Percentiles rank a stretch among this genome's conserved stretches.
phyloP scores from a whole-genome alignment of 139 green algal genomes.

The Pleodorina starrii region DNA sequence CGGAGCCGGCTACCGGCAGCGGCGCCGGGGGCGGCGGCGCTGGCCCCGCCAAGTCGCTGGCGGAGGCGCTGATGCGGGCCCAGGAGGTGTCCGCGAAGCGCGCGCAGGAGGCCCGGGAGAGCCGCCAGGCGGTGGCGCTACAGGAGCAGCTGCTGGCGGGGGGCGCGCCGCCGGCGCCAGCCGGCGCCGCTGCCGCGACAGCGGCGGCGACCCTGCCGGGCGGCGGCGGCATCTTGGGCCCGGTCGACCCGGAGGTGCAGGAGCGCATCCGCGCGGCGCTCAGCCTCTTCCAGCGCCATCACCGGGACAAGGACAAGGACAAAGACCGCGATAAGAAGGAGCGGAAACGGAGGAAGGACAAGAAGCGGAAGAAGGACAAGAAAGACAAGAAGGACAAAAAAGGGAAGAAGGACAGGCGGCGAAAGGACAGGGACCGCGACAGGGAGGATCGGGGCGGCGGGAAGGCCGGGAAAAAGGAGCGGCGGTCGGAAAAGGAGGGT shows the following conservation, averaged over 20 bases:
- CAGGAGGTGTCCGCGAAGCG: slow-evolving; percentile 48
- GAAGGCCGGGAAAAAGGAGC: neutral
- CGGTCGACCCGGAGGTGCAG: slow-evolving; percentile 55
- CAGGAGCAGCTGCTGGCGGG: slow-evolving; percentile 22
- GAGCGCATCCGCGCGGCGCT: slow-evolving; percentile 58
- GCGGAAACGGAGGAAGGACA: neutral
- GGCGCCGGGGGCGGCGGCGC: slow-evolving; percentile 4
- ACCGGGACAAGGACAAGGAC: slow-evolving; percentile 47
- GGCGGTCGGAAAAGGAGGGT: neutral
- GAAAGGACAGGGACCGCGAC: slow-evolving; percentile 29
- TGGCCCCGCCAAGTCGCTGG: slow-evolving; percentile 56
- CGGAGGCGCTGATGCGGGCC: slow-evolving; percentile 63
- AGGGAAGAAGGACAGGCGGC: neutral
- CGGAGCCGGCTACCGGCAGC: too few species aligned
- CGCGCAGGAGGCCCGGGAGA: slow-evolving; percentile 27
- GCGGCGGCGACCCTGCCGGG: neutral
- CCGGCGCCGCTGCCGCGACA: neutral
- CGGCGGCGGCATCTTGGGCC: neutral
- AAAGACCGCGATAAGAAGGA: slow-evolving; percentile 31
- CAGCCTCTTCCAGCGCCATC: slow-evolving; percentile 52
- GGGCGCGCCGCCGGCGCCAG: neutral
- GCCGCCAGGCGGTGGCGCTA: slow-evolving; percentile 30
- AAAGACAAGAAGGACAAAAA: slow-evolving; percentile 16
- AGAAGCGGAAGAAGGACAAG: neutral
- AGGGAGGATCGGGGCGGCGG: slow-evolving; percentile 66